These are phyloP conservation scores for Angomonas deanei DNA, from an alignment of 208 protist genomes.

Conservation along the genomic window DNA sequence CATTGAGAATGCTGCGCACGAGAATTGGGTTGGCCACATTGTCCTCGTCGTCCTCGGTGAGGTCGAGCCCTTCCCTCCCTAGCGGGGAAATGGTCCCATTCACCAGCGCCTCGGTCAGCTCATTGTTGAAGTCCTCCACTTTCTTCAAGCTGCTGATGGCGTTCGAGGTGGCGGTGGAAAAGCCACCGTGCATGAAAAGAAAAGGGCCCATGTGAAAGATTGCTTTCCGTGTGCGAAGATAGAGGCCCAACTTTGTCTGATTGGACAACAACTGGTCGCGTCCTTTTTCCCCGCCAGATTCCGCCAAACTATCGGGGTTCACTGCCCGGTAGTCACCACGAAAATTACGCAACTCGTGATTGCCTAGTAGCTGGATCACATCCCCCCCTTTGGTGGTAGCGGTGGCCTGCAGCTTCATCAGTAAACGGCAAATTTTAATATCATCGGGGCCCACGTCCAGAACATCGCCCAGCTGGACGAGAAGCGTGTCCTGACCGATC, in stretches of 20 bases:
- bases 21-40: constrained; percentile 82
- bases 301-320: constrained; percentile 39
- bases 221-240: constrained; percentile 71
- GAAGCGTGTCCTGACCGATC: constrained; percentile 66
- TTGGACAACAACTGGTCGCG: constrained; percentile 68
- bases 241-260: constrained; percentile 50
- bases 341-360: constrained; percentile 91
- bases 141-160: constrained; percentile 72
- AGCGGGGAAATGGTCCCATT: constrained; percentile 62
- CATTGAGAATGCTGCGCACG: constrained; percentile 74
- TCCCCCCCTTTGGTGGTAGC: constrained; percentile 63
- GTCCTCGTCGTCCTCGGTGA: constrained; percentile 55
- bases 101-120: constrained; percentile 52
- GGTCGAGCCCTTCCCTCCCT: constrained; percentile 45
- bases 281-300: constrained; percentile 43
- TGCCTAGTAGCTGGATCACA: constrained; percentile 85
- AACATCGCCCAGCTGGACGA: constrained; percentile 89
- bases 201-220: constrained; percentile 77
- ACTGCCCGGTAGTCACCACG: constrained; percentile 75
- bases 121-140: constrained; percentile 73
- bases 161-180: constrained; percentile 63
- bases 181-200: constrained; percentile 90
- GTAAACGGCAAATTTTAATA: constrained; percentile 63
- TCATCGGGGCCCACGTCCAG: constrained; percentile 89
- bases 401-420: constrained; percentile 73